Percentiles rank a stretch among this genome's conserved stretches.
These are phyloP conservation scores for Fusarium guadeloupense DNA, from an alignment of 2,329 filamentous ascomycete species.

Conservation along the genomic window DNA sequence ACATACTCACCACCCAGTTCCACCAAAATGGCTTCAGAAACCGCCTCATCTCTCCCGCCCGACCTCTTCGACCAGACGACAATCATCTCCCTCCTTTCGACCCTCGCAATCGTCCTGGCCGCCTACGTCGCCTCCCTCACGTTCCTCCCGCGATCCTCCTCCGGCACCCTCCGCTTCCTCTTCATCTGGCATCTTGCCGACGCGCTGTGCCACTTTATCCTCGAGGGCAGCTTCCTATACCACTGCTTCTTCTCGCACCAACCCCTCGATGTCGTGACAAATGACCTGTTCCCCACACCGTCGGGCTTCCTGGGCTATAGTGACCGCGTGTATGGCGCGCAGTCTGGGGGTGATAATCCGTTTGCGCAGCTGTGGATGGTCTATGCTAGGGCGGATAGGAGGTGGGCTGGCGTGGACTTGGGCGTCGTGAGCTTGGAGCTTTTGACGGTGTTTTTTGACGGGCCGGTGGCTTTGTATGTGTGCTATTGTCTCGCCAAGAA, in stretches of 20 bases:
- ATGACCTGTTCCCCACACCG: constrained; percentile 57
- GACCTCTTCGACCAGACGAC: constrained; percentile 70
- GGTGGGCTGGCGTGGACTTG: constrained; percentile 72
- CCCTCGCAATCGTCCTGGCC: constrained; percentile 59
- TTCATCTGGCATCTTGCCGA: constrained; percentile 97
- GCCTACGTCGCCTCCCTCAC: constrained; percentile 60
- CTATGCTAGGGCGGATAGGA: constrained; percentile 69
- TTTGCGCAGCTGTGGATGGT: constrained; percentile 74
- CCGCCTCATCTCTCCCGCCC: constrained; percentile 54
- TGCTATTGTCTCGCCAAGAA: constrained; percentile 68
- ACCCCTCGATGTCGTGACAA: constrained; percentile 38
- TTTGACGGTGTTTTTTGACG: constrained; percentile 70
- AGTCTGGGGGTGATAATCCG: constrained; percentile 63
- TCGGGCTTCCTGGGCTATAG: constrained; percentile 61
- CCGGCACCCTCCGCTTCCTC: constrained; percentile 73
- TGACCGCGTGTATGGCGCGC: constrained; percentile 63
- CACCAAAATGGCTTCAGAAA: constrained; percentile 22
- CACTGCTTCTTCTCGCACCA: constrained; percentile 83
- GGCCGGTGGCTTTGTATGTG: constrained; percentile 66
- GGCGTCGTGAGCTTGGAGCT: constrained; percentile 72
- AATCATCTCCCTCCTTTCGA: constrained; percentile 65
- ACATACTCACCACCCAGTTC: too few relatives aligned
- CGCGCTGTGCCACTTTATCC: constrained; percentile 87
- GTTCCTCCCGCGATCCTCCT: constrained; percentile 59
- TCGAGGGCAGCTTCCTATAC: constrained; percentile 92